A percentile compares a stretch with the other conserved stretches of the same genome.
Evolutionary conservation across 148 eudicot species (phyloP).

Genomic region (Nyssa sinensis): DNA sequence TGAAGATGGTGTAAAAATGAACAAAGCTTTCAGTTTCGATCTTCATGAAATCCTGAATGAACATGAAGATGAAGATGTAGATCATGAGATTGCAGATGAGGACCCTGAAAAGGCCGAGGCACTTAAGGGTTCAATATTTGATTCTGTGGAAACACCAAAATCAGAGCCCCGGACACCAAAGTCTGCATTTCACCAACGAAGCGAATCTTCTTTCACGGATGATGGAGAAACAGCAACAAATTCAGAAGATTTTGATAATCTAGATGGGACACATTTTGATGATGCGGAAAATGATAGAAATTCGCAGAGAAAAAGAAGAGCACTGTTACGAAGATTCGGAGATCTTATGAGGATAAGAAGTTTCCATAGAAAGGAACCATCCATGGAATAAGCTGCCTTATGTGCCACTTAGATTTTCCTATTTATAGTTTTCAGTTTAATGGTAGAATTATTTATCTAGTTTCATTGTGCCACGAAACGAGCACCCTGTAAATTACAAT

Average conservation of each 20-base stretch:
- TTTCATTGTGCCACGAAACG: background rate
- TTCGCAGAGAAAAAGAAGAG: conserved; percentile 41
- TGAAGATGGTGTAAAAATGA: conserved; percentile 19
- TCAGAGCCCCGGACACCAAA: conserved; percentile 28
- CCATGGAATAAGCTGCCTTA: background rate
- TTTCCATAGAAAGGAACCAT: conserved; percentile 13
- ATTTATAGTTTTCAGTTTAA: background rate
- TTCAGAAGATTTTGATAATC: conserved; percentile 43
- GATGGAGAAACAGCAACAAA: conserved; percentile 24
- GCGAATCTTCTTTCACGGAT: conserved; percentile 23
- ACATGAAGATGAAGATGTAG: conserved; percentile 13
- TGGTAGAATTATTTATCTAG: background rate
- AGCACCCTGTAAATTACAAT: background rate
- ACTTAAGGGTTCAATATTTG: conserved; percentile 72
- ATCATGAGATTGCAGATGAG: conserved; percentile 33
- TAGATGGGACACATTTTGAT: conserved; percentile 30
- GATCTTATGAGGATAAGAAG: conserved; percentile 51
- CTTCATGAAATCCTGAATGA: conserved; percentile 28
- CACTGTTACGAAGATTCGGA: conserved; percentile 56
- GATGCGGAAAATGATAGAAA: conserved; percentile 43
- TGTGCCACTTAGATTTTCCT: background rate
- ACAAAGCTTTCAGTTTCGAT: conserved; percentile 42
- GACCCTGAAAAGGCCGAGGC: conserved; percentile 53
- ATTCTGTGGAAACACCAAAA: conserved; percentile 39
- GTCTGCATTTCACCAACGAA: conserved; percentile 5